Conservation (phyloP, 2,329 filamentous ascomycete species). For the Hysterium pulicare region DNA sequence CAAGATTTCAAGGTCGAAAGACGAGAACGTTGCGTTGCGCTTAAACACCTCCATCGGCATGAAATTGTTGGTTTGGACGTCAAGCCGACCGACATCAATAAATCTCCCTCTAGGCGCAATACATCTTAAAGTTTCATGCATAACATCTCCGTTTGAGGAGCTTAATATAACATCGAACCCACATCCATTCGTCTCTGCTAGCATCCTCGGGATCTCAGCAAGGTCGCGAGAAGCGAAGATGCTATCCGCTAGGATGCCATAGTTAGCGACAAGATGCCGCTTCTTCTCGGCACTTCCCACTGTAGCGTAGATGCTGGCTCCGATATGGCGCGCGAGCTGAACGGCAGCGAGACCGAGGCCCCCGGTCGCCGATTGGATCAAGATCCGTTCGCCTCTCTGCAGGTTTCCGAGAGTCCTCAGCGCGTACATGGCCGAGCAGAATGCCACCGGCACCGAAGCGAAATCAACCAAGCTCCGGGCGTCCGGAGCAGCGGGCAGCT, state of each 20-base stretch:
- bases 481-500: constrained; percentile 7
- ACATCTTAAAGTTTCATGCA: constrained; percentile 40
- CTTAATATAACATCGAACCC: constrained; percentile 37
- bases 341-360: constrained; percentile 20
- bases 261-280: constrained; percentile 12
- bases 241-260: constrained; percentile 17
- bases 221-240: constrained; percentile 31
- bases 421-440: constrained; percentile 20
- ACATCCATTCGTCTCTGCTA: constrained; percentile 14
- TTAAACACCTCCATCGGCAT: constrained; percentile 16
- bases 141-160: constrained; percentile 19
- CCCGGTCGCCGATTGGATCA: constrained; percentile 18
- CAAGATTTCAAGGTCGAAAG: constrained; percentile 20
- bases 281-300: constrained; percentile 20
- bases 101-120: constrained; percentile 27
- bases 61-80: neutral
- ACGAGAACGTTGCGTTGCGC: constrained; percentile 18
- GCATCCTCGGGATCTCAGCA: constrained; percentile 4
- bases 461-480: constrained; percentile 15
- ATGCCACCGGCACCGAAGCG: constrained; percentile 18
- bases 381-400: constrained; percentile 9
- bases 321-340: constrained; percentile 12
- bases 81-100: constrained; percentile 2
- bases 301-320: constrained; percentile 25
- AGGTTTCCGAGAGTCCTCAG: constrained; percentile 16